These are phyloP conservation scores for Talaromyces sp. DNA, from an alignment of 2,329 filamentous ascomycete species.

Conservation along the genomic window DNA sequence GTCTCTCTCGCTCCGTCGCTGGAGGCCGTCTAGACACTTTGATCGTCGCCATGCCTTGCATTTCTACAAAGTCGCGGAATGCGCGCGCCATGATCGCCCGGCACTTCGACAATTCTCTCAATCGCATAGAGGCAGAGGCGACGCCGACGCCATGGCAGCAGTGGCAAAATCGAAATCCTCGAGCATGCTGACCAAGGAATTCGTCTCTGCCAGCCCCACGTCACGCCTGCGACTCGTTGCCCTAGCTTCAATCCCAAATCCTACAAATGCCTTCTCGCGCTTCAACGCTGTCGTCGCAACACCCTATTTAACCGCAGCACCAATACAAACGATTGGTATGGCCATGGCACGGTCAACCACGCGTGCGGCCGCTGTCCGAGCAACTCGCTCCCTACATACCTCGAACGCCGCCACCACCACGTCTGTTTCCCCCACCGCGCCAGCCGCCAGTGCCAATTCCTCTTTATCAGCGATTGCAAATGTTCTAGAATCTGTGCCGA, in stretches of 20 bases:
- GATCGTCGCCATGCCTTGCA: constrained; percentile 26
- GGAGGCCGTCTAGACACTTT: constrained; percentile 5
- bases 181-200: constrained; percentile 10
- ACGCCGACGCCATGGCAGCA: background rate
- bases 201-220: constrained; percentile 8
- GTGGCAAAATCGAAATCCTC: constrained; percentile 15
- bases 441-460: constrained; percentile 14
- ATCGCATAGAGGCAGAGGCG: background rate
- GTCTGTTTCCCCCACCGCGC: background rate
- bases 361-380: constrained; percentile 10
- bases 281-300: background rate
- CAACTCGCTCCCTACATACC: constrained; percentile 17
- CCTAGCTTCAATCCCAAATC: constrained; percentile 10
- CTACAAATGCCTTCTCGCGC: background rate
- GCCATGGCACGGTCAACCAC: constrained; percentile 15
- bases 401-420: constrained; percentile 1
- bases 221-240: constrained; percentile 1
- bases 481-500: constrained; percentile 24
- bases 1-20: constrained; percentile 12
- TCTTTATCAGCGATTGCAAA: constrained; percentile 29
- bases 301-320: background rate
- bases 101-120: constrained; percentile 21
- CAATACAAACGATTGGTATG: background rate
- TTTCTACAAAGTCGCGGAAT: constrained; percentile 27
- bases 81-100: constrained; percentile 28